Evolutionary conservation across 768 basidiomycete genomes (phyloP).

Genomic region (Lentinula aciculospora): DNA sequence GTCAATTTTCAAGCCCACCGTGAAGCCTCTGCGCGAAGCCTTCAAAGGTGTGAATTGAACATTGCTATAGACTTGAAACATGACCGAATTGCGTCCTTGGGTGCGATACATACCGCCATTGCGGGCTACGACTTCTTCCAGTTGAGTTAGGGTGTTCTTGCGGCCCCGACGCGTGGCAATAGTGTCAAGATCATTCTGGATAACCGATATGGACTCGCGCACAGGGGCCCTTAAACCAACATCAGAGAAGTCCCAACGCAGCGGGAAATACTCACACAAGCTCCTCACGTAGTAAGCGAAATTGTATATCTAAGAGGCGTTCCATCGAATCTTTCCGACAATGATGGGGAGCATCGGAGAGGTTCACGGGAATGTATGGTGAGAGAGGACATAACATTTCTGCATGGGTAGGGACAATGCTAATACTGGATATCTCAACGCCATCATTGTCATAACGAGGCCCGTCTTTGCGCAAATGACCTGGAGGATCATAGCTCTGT

Average conservation of each 20-base stretch:
- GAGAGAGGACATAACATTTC: slow-evolving; percentile 46
- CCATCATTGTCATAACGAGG: slow-evolving; percentile 69
- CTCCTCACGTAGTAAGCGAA: slow-evolving; percentile 70
- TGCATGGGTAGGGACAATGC: slow-evolving; percentile 64
- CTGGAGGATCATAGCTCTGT: slow-evolving; percentile 50
- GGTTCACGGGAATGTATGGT: slow-evolving; percentile 59
- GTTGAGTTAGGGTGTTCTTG: slow-evolving; percentile 24
- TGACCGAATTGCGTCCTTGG: slow-evolving; percentile 37
- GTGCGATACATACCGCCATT: slow-evolving; percentile 54
- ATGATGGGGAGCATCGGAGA: slow-evolving; percentile 59
- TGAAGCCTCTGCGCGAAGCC: slow-evolving; percentile 49
- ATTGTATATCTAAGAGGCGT: slow-evolving; percentile 66
- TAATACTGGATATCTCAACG: slow-evolving; percentile 47
- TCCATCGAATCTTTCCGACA: slow-evolving; percentile 55
- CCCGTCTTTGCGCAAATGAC: slow-evolving; percentile 39
- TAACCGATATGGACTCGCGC: slow-evolving; percentile 41
- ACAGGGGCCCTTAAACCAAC: slow-evolving; percentile 39
- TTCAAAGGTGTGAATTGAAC: slow-evolving; percentile 39
- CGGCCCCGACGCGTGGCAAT: slow-evolving; percentile 4
- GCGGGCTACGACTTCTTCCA: slow-evolving; percentile 41
- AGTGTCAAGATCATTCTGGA: slow-evolving; percentile 37
- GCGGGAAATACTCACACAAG: slow-evolving; percentile 39
- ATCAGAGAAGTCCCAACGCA: background rate
- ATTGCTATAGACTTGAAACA: slow-evolving; percentile 61
- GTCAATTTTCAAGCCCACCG: slow-evolving; percentile 39